Base-by-base conservation (phyloP, 208 protist genomes). In the Acanthamoeba triangularis region DNA sequence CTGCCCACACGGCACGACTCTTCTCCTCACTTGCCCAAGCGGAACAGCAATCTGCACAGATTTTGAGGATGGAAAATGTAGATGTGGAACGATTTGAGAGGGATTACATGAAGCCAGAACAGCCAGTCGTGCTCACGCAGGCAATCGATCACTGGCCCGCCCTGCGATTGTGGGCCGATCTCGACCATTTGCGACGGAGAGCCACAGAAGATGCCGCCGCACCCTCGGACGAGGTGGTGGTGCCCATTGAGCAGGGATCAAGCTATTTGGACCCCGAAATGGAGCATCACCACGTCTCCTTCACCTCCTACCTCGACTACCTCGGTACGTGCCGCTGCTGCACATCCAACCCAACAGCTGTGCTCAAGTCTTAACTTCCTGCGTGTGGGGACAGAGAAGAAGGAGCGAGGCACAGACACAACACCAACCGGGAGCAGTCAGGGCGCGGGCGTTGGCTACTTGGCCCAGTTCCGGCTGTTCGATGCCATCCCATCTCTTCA, bases 391-490 rank as follows among this genome's bases (percentile, higher is more conserved):
- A 1, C 28, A 80, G 30, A 80, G 35, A 44, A 80, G 23, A 2
- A 14, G 5, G 72, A 44, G 30, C 35, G n/a, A 30, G 37, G 72
- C 13, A 41, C 74, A 30, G 74, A 82, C 20, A 30, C 11, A 47
- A 23, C 33, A 23, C 3, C 14, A 18, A 52, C 33, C 30, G 35
- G 28, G 35, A 4, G 76, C 11, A 41, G 52, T 82, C 74, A 88
- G 80, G 52, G 28, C 14, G 30, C 7, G 28, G 76, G 2, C 49
- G n/a, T n/a, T n/a, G 80, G 52, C 44, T 65, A 88, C 16, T 23
- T 88, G 80, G 80, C 52, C 6, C 80, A 80, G 72, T 80, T 49
- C 37, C 72, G 72, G 6, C 33, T 80, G 35, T 80, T 80, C 33
- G 72, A 80, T 44, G 72, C 72, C 35, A 49, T 80, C 30, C 72